Evolutionary conservation across 148 eudicot species (phyloP).

Genomic region (Rhododendron griersonianum): DNA sequence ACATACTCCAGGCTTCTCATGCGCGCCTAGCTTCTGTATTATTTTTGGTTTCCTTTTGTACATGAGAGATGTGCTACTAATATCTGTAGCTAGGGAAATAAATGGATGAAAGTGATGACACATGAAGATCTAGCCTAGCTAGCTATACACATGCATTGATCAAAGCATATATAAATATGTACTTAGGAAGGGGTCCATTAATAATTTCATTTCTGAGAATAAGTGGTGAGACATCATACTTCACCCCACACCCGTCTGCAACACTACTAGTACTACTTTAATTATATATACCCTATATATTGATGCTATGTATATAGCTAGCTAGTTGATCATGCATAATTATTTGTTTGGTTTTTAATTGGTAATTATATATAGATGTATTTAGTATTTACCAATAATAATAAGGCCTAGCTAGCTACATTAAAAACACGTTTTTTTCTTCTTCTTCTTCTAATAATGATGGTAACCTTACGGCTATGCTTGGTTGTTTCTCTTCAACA

Average conservation of each 20-base stretch:
- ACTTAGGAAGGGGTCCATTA: conserved; percentile 3
- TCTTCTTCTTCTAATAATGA: neutral
- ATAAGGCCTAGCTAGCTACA: neutral
- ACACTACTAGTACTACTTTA: neutral
- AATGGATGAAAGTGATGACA: neutral
- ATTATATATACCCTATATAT: neutral
- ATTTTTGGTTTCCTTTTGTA: neutral
- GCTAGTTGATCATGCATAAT: neutral
- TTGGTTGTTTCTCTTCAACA: neutral
- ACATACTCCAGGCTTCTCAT: neutral
- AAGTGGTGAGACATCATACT: neutral
- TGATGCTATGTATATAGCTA: neutral
- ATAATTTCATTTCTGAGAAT: neutral
- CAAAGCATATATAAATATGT: neutral
- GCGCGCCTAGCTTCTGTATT: neutral
- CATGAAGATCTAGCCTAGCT: neutral
- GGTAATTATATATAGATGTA: neutral
- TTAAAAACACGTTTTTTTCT: too few species aligned
- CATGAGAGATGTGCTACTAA: neutral
- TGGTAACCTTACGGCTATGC: neutral
- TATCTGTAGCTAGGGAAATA: neutral
- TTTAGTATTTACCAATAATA: too few species aligned
- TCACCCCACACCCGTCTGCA: neutral
- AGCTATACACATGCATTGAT: neutral
- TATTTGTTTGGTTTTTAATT: neutral